Evolutionary conservation across 129 eudicot genomes (phyloP).

Genomic region (Artemisia tridentata): DNA sequence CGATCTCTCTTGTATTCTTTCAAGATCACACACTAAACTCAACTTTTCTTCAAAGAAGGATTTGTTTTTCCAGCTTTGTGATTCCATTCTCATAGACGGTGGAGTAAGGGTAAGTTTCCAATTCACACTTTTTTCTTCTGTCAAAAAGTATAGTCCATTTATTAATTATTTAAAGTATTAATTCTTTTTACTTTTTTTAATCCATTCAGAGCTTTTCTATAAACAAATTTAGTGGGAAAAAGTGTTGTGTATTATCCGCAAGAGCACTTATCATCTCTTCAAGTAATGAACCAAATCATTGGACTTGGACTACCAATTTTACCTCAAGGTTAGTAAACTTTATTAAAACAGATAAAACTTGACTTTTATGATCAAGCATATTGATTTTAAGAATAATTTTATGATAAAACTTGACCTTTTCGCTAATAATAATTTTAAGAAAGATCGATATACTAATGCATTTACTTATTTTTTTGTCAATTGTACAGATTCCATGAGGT

Average conservation of each 20-base stretch:
- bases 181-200: background rate
- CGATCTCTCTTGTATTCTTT: slow-evolving; percentile 26
- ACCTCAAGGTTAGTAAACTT: slow-evolving; percentile 39
- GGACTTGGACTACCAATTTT: slow-evolving; percentile 48
- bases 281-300: slow-evolving; percentile 37
- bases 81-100: slow-evolving; percentile 54
- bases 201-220: background rate
- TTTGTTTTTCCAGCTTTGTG: slow-evolving; percentile 41
- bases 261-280: slow-evolving; percentile 47
- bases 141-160: background rate
- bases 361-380: background rate
- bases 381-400: too few relatives aligned
- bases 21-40: slow-evolving; percentile 41
- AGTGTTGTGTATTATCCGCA: slow-evolving; percentile 41
- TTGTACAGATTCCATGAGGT: slow-evolving; percentile 51
- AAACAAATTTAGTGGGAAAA: slow-evolving; percentile 25
- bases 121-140: background rate
- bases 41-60: slow-evolving; percentile 47
- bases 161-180: background rate
- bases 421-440: too few relatives aligned
- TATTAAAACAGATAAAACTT: too few relatives aligned
- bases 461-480: background rate
- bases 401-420: too few relatives aligned
- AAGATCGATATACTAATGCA: background rate
- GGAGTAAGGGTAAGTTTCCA: slow-evolving; percentile 47